phyloP scores from a whole-genome alignment of 257 asterid genomes.

The Solanum sitiens region DNA sequence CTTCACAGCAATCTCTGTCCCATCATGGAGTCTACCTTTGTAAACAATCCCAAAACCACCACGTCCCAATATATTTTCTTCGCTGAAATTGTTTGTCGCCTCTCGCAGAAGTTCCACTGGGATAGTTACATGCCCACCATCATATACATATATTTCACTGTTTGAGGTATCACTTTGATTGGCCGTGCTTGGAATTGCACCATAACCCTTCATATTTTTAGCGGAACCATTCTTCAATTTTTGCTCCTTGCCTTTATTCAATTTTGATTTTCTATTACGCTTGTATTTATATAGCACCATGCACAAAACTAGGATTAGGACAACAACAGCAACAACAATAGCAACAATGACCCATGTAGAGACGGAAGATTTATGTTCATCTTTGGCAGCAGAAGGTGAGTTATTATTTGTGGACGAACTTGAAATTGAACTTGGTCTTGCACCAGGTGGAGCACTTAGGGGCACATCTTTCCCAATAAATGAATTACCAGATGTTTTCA shows the following conservation, averaged over 20 bases:
- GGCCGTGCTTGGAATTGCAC: neutral
- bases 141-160: conserved; percentile 28
- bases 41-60: conserved; percentile 91
- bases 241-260: neutral
- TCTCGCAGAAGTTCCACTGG: conserved; percentile 51
- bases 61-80: conserved; percentile 46
- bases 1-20: conserved; percentile 74
- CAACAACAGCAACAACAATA: conserved; percentile 6
- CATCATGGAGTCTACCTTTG: conserved; percentile 54
- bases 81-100: conserved; percentile 53
- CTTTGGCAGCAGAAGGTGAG: conserved; percentile 1
- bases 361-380: neutral
- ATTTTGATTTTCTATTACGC: neutral
- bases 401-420: neutral
- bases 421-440: neutral
- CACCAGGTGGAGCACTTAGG: conserved; percentile 9
- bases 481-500: conserved; percentile 40
- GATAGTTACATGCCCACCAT: conserved; percentile 35
- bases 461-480: conserved; percentile 49
- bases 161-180: conserved; percentile 1
- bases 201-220: neutral
- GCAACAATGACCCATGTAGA: conserved; percentile 18
- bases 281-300: conserved; percentile 21
- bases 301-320: conserved; percentile 3
- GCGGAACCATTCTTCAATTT: neutral